These are phyloP conservation scores for Colletotrichum scovillei DNA, from an alignment of 2,329 filamentous ascomycete species.

Conservation along the genomic window DNA sequence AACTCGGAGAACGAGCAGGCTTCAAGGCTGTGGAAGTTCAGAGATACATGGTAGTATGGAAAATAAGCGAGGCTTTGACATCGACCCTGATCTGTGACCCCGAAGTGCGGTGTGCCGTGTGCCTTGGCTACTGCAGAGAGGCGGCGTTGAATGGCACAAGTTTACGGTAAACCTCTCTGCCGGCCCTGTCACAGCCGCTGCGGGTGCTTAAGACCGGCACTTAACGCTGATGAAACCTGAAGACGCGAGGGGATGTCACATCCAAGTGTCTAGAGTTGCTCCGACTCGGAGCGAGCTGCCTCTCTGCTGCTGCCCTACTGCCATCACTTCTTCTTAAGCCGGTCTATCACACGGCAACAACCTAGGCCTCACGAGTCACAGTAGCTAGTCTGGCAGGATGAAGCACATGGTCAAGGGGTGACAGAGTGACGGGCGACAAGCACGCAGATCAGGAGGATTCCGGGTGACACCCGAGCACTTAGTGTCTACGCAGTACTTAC, in stretches of 20 bases:
- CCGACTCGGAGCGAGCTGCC: not conserved
- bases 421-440: not conserved
- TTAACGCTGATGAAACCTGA: slow-evolving; percentile 22
- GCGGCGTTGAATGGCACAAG: not conserved
- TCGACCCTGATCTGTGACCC: not conserved
- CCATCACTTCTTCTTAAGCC: too few relatives aligned
- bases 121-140: not conserved
- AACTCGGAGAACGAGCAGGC: not conserved
- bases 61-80: not conserved
- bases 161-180: not conserved
- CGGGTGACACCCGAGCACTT: slow-evolving; percentile 12
- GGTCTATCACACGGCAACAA: not conserved
- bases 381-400: not conserved
- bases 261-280: not conserved
- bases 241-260: slow-evolving; percentile 14
- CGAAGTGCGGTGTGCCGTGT: not conserved
- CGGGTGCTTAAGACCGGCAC: slow-evolving; percentile 18
- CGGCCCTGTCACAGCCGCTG: slow-evolving; percentile 1
- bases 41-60: too few relatives aligned
- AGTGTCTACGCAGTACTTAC: not conserved
- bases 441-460: slow-evolving; percentile 2
- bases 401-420: slow-evolving; percentile 1
- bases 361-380: too few relatives aligned
- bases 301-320: not conserved
- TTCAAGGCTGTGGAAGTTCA: not conserved